Evolutionary conservation across 768 basidiomycete genomes (phyloP), one percentile per base, ranked within the genome.

Genomic region (Naganishia kalamii): DNA sequence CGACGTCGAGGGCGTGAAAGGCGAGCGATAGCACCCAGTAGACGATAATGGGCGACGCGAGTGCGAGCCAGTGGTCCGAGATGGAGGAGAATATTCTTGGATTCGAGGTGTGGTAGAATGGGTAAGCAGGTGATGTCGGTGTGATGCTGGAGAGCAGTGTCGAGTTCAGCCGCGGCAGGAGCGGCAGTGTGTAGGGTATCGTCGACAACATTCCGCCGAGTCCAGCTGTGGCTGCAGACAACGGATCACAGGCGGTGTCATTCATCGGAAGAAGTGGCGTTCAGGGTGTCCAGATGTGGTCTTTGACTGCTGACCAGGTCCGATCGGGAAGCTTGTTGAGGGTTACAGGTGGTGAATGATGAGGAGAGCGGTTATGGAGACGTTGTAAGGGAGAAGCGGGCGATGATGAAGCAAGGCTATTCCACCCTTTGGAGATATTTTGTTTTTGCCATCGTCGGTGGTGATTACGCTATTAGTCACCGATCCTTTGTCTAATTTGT

Each of bases 21-120:
- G 89, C 77, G 54, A 87, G 79, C 3, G 90, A 90, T 44, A 86
- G 77, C 1, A 79, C 69, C 94, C 96, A 99, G 81, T 98, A 97
- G 4, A 85, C 85, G 62, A 88, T 65, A 60, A 97, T 72, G 0
- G 94, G 94, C 1, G 85, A 83, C 4, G 85, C 81, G 49, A 94
- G 81, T 19, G 89, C 84, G 27, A 93, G 80, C 68, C 83, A 69
- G 66, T 85, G 80, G 80, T 98, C 94, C 0, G 88, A 82, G 57
- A 93, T 67, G 48, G 68, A 71, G 7, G 84, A 79, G 30, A 92
- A 51, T 52, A 82, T 65, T 2, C 76, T 74, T 6, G 74, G 65
- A 1, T 71, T 62, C 11, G 69, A 46, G 10, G 75, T 71, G 66
- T 80, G 75, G 75, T 83, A 83, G 71, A 79, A 70, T 1, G 82